These are phyloP conservation scores for Dianthus caryophyllus DNA, from an alignment of 148 eudicot genomes.

Conservation along the genomic window DNA sequence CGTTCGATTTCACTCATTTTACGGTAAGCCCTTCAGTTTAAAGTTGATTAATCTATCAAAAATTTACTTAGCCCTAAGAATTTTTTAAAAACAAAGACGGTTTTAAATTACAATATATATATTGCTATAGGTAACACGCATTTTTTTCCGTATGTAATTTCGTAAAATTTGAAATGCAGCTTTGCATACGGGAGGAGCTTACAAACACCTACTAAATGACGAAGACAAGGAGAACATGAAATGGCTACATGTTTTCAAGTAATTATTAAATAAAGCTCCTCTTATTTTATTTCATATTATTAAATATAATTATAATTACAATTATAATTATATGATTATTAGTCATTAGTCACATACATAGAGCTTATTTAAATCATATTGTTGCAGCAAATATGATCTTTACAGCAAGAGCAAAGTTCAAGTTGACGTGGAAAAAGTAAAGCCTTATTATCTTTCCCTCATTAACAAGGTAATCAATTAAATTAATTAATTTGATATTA, in stretches of 20 bases:
- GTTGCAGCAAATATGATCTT: slow-evolving; percentile 47
- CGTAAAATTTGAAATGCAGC: slow-evolving; percentile 27
- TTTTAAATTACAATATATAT: no score
- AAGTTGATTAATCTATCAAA: background rate
- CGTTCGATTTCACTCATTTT: slow-evolving; percentile 53
- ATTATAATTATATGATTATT: background rate
- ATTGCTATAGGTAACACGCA: no score
- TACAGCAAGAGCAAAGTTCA: slow-evolving; percentile 53
- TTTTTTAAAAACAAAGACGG: no score
- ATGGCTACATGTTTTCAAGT: slow-evolving; percentile 76
- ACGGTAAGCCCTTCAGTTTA: slow-evolving; percentile 31
- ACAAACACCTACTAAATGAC: slow-evolving; percentile 70
- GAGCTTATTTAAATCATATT: background rate
- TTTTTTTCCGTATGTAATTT: no score
- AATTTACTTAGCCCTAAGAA: no score
- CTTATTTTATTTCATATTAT: no score
- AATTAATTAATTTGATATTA: no score
- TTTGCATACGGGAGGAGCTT: slow-evolving; percentile 62
- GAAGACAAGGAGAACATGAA: slow-evolving; percentile 68
- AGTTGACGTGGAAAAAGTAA: slow-evolving; percentile 36
- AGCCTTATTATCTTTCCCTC: slow-evolving; percentile 51
- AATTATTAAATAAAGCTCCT: slow-evolving; percentile 9
- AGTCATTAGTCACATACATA: no score
- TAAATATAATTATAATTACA: no score
- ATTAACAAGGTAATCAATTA: slow-evolving; percentile 41